These are phyloP conservation scores for Fusarium sublunatum DNA, from an alignment of 2,329 filamentous ascomycete species.

Conservation along the genomic window DNA sequence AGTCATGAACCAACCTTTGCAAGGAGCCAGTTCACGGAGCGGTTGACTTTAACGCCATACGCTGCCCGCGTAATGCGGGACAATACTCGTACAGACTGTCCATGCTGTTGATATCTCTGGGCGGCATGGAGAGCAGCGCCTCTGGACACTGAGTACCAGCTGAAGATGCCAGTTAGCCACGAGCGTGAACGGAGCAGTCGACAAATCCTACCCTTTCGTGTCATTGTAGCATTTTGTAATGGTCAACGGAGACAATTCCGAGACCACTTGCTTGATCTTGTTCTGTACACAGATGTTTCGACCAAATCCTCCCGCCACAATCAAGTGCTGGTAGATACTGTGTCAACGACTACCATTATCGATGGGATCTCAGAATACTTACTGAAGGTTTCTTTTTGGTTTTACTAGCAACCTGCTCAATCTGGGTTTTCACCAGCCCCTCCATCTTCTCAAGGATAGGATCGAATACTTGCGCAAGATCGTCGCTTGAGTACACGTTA, in stretches of 20 bases:
- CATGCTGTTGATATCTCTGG: not conserved
- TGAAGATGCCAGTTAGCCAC: not conserved
- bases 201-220: not conserved
- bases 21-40: not conserved
- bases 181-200: rapidly evolving
- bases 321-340: not conserved
- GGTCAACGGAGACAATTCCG: not conserved
- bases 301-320: not conserved
- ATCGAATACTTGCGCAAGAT: constrained; percentile 1
- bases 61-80: not conserved
- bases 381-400: not conserved
- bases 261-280: not conserved
- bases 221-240: rapidly evolving
- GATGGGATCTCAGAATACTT: not conserved
- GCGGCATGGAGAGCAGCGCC: not conserved
- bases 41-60: not conserved
- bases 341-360: not conserved
- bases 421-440: not conserved
- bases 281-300: not conserved
- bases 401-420: not conserved
- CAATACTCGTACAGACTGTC: not conserved
- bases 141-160: not conserved
- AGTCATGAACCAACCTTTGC: rapidly evolving
- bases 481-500: not conserved
- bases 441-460: not conserved